phyloP scores from a whole-genome alignment of 2,329 filamentous ascomycete genomes.

The Biscogniauxia marginata region DNA sequence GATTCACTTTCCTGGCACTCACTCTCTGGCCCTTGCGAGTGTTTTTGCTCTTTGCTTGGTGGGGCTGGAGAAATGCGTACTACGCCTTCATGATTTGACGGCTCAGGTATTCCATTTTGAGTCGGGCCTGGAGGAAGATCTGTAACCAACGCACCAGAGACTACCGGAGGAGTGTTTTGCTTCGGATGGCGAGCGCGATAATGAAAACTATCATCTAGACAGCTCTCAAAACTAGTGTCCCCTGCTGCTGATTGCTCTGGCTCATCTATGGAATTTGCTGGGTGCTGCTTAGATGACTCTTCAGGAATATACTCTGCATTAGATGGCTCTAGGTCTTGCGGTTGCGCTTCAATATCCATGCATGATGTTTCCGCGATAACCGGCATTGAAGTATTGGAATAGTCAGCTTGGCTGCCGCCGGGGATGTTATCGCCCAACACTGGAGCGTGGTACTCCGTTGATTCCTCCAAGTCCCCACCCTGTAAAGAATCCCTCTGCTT shows the following conservation, averaged over 20 bases:
- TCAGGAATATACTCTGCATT: not conserved
- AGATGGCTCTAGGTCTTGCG: not conserved
- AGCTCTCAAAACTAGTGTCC: conserved; percentile 21
- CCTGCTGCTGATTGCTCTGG: conserved; percentile 7
- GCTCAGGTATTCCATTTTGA: conserved; percentile 15
- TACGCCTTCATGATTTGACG: conserved; percentile 8
- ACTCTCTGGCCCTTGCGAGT: not conserved
- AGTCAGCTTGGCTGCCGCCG: not conserved
- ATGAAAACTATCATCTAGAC: conserved; percentile 29
- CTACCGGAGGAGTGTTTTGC: conserved; percentile 6
- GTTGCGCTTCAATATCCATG: not conserved
- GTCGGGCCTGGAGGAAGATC: conserved; percentile 3
- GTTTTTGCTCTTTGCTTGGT: not conserved
- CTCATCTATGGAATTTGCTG: conserved; percentile 1
- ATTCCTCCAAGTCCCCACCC: not conserved
- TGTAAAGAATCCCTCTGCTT: conserved; percentile 5
- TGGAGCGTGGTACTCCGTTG: too few relatives aligned
- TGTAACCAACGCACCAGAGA: not conserved
- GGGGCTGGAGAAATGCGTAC: not conserved
- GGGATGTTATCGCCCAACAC: not conserved
- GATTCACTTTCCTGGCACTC: not conserved
- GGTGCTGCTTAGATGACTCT: not conserved
- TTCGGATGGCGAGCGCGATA: conserved; percentile 26
- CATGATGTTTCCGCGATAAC: not conserved
- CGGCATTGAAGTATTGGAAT: not conserved